Base-by-base conservation (phyloP, 2,329 filamentous ascomycete genomes). In the Uncinocarpus reesii region DNA sequence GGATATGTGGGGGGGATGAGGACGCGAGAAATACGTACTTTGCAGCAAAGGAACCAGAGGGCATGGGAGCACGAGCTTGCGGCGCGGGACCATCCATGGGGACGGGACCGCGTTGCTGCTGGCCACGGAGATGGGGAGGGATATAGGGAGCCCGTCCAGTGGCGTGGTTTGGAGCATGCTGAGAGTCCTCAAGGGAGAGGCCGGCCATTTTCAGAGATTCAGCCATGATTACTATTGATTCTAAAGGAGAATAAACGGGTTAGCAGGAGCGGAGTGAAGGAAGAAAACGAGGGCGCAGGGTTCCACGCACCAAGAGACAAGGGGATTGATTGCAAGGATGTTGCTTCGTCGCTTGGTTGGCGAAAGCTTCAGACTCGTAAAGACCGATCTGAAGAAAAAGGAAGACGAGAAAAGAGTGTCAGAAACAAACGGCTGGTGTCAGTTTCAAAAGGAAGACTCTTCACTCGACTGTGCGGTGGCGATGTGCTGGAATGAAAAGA, bases 71-170 rank as follows among this genome's bases (percentile, higher is more conserved):
- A 20, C 57, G 58, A 44, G 34, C 53, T 11, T 54, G 52, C 45
- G 62, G 59, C 47, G 60, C 54, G 52, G 65, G 58, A 53, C 65
- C 67, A 53, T 70, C 69, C 55, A 69, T 54, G 36, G 60, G 61
- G 28, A 64, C 61, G 49, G 63, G 63, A 51, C 58, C 58, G 42
- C 51, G 51, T 52, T 51, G 51, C 26, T 47, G 52, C 38, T 64
- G 65, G 47, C 64, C 62, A 56, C 79, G 76, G 56, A 81, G 74
- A 65, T 82, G 79, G 59, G 79, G 79, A 60, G 79, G 79, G 58
- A 82, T 81, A 66, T 82, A 82, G 58, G 79, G 75, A 64, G 76
- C 71, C 61, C 77, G 78, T 58, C 76, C 75, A 52, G 65, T 64
- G 65, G 65, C 58, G 69, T 66, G 53, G 24, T 31, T 35, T 45